phyloP scores from a whole-genome alignment of 2,329 filamentous ascomycete species.

The Curvularia sp. region DNA sequence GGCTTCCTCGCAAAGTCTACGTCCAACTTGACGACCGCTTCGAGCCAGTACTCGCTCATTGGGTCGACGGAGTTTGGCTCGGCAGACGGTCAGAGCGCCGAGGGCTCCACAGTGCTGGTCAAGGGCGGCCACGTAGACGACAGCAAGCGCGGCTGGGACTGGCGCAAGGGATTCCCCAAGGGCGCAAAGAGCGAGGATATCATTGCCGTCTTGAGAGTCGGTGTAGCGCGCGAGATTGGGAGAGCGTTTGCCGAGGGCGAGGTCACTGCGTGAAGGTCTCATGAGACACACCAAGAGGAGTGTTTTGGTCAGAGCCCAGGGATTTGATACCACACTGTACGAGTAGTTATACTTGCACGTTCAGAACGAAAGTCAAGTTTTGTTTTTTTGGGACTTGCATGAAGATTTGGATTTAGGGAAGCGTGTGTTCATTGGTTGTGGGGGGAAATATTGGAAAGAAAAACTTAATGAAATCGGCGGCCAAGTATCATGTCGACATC shows the following conservation, averaged over 20 bases:
- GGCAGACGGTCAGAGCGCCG: slow-evolving; percentile 41
- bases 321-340: slow-evolving; percentile 13
- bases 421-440: too few relatives aligned
- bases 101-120: slow-evolving; percentile 60
- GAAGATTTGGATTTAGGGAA: not conserved
- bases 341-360: slow-evolving; percentile 1
- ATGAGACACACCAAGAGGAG: not conserved
- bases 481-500: not conserved
- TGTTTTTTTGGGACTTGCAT: not conserved
- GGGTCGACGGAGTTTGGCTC: slow-evolving; percentile 75
- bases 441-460: not conserved
- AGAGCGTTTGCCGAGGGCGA: slow-evolving; percentile 73
- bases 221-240: slow-evolving; percentile 76
- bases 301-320: not conserved
- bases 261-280: slow-evolving; percentile 48
- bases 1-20: slow-evolving; percentile 65
- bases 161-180: slow-evolving; percentile 65
- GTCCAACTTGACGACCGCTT: slow-evolving; percentile 61
- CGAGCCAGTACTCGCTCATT: slow-evolving; percentile 71
- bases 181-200: slow-evolving; percentile 71
- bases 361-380: not conserved
- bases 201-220: slow-evolving; percentile 74
- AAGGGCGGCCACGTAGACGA: slow-evolving; percentile 43
- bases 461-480: slow-evolving; percentile 2
- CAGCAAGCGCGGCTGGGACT: slow-evolving; percentile 74